Base-by-base conservation (phyloP, 805 yeast species). In the Jamesozyma jinghongensis region DNA sequence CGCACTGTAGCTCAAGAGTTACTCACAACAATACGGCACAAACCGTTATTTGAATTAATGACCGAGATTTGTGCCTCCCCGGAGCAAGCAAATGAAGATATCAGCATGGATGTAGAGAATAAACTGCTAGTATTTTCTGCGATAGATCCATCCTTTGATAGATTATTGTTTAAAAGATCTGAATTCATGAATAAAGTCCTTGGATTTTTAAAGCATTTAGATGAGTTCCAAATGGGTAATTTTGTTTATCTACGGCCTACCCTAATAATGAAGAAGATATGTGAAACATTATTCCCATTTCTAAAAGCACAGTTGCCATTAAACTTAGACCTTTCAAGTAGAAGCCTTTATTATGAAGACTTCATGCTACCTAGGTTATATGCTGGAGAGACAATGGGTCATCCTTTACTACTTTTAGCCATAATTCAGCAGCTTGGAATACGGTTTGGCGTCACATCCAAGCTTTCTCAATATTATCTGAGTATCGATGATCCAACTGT, bases 331-430 rank as follows among this genome's bases (percentile, higher is more conserved):
- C n/a, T n/a, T n/a, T n/a, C n/a, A n/a, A n/a, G n/a, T n/a, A n/a
- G n/a, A n/a, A n/a, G n/a, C n/a, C n/a, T n/a, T 14, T 46, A 12
- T 41, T 19, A 44, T 3, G 60, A 58, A 28, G 56, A 54, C 36
- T 45, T 47, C 28, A 46, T 53, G 44, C 27, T 56, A 14, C 32
- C 53, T 13, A 41, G 62, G 34, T 43, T 58, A 2, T 58, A 56
- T 38, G 46, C 59, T 1, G 49, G 54, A 5, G 58, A 56, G 26
- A 36, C 45, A 3, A 44, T 36, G 17, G 60, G 62, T 3, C 47
- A 48, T 27, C 50, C 53, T 7, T 36, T 56, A 6, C 20, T 53
- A 2, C 32, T 51, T 3, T 43, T 56, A 5, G 43, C 52, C 4
- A 56, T 58, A 12, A 39, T 58, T 14, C 60, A 58, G 34, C 37